These are phyloP conservation scores for Batkoa obscura DNA, from an alignment of 371 early-diverging fungal genomes.

Conservation along the genomic window DNA sequence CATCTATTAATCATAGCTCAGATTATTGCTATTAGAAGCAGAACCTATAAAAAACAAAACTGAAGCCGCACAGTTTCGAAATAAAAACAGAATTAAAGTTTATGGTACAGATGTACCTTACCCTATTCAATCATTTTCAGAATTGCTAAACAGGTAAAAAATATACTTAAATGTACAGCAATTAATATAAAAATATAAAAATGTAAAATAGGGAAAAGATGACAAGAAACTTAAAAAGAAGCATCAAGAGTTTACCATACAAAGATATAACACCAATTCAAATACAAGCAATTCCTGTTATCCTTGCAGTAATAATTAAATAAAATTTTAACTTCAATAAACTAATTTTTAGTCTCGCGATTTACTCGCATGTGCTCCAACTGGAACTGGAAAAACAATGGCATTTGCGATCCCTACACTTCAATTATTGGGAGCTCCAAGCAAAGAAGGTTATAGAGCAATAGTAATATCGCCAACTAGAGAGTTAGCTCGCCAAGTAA, in stretches of 20 bases:
- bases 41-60: constrained; percentile 4
- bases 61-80: constrained; percentile 31
- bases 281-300: constrained; percentile 76
- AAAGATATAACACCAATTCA: constrained; percentile 93
- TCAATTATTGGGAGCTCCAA: constrained; percentile 52
- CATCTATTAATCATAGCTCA: constrained; percentile 9
- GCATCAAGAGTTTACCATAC: constrained; percentile 39
- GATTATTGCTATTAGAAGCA: constrained; percentile 9
- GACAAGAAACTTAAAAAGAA: constrained; percentile 38
- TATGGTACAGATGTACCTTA: constrained; percentile 73
- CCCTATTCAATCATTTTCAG: constrained; percentile 61
- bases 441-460: constrained; percentile 53
- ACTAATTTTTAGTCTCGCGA: constrained; percentile 37
- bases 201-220: constrained; percentile 26
- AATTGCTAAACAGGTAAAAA: constrained; percentile 33
- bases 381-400: constrained; percentile 98
- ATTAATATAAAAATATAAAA: not conserved
- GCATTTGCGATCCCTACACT: constrained; percentile 88
- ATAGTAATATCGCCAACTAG: constrained; percentile 93
- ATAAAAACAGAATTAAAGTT: constrained; percentile 51
- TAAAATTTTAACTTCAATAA: not conserved
- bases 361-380: constrained; percentile 83
- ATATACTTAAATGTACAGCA: not conserved
- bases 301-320: constrained; percentile 30
- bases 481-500: constrained; percentile 87